Conservation (phyloP, 1,139 yeast species). For the Yamadazyma mexicana region DNA sequence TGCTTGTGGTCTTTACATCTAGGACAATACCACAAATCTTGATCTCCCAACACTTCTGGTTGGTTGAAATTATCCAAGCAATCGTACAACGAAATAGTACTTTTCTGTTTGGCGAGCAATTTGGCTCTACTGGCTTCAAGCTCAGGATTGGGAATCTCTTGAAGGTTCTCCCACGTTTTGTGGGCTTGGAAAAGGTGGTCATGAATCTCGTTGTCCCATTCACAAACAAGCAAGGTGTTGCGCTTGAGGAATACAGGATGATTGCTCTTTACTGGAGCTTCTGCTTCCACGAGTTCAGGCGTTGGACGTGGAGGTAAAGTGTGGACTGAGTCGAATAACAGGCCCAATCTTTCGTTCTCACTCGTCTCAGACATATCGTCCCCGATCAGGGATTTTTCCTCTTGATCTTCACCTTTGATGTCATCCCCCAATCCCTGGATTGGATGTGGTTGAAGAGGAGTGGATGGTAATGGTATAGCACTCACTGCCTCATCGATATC, state of each 20-base stretch:
- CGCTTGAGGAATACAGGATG: slow-evolving; percentile 26
- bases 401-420: background rate
- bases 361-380: slow-evolving; percentile 9
- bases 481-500: slow-evolving; percentile 5
- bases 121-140: slow-evolving; percentile 46
- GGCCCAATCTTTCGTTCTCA: slow-evolving; percentile 24
- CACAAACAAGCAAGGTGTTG: slow-evolving; percentile 63
- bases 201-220: slow-evolving; percentile 58
- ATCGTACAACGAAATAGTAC: slow-evolving; percentile 65
- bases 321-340: slow-evolving; percentile 32
- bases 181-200: slow-evolving; percentile 49
- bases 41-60: slow-evolving; percentile 83
- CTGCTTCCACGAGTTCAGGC: slow-evolving; percentile 7
- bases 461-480: background rate
- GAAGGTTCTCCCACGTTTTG: slow-evolving; percentile 57
- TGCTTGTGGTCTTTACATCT: slow-evolving; percentile 83
- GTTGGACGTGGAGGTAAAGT: slow-evolving; percentile 16
- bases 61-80: slow-evolving; percentile 76
- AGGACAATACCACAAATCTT: slow-evolving; percentile 95
- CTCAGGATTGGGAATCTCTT: slow-evolving; percentile 50
- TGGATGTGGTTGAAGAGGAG: background rate
- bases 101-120: slow-evolving; percentile 40
- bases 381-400: slow-evolving; percentile 1
- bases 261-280: slow-evolving; percentile 10
- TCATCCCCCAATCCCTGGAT: slow-evolving; percentile 4